Conservation (phyloP, 768 basidiomycete species). For the Podaxis carcinomalis region DNA sequence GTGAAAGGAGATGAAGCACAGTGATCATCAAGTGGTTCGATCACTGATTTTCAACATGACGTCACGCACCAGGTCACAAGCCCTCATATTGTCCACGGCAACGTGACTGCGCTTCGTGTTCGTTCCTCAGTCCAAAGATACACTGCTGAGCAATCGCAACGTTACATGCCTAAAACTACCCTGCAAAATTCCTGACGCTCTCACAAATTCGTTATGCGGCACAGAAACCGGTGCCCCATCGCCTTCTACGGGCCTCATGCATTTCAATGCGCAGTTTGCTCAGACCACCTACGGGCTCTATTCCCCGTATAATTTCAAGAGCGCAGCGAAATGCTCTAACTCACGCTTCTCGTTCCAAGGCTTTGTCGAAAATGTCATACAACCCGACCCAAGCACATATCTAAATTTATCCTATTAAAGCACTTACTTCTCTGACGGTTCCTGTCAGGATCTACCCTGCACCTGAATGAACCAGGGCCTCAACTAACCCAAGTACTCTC, state of each 20-base stretch:
- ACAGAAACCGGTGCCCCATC: background rate
- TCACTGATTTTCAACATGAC: conserved; percentile 8
- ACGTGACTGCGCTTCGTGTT: background rate
- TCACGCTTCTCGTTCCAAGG: background rate
- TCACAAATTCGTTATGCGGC: no score
- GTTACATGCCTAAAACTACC: background rate
- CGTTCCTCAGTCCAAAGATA: no score
- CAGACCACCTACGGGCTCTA: background rate
- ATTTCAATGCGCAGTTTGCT: background rate
- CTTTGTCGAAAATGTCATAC: background rate
- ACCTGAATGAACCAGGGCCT: no score
- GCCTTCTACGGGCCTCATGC: background rate
- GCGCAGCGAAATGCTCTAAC: background rate
- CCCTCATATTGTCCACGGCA: background rate
- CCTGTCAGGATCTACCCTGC: no score
- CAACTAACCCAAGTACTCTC: background rate
- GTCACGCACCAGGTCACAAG: background rate
- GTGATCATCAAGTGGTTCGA: background rate
- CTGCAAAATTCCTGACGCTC: background rate
- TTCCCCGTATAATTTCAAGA: background rate
- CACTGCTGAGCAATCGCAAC: no score
- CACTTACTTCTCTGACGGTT: no score
- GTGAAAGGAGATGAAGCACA: conserved; percentile 8
- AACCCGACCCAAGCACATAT: no score
- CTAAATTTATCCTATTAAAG: no score